Conservation (phyloP, 1,284 basidiomycete genomes). For the Cystobasidium slooffiae region DNA sequence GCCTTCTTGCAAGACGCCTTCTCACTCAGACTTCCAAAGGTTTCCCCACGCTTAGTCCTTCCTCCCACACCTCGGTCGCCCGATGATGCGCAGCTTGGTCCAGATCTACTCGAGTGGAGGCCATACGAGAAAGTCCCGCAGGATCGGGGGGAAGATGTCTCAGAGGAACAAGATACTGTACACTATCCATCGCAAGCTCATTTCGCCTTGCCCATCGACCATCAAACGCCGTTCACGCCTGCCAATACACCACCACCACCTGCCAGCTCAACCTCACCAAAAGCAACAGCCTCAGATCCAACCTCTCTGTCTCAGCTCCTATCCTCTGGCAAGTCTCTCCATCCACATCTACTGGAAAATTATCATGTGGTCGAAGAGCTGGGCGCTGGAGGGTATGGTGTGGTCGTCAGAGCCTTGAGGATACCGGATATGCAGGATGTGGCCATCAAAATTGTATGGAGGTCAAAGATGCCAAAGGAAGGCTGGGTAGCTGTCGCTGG, state of each 20-base stretch:
- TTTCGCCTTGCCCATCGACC: not conserved
- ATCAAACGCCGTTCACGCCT: not conserved
- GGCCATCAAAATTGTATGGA: conserved; percentile 91
- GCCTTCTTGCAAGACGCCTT: not conserved
- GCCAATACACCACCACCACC: not conserved
- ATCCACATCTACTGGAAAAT: conserved; percentile 65
- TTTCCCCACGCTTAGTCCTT: not conserved
- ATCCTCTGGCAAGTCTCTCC: not conserved
- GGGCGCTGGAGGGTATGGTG: conserved; percentile 88
- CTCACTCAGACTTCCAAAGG: conserved; percentile 10
- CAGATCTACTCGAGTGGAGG: not conserved
- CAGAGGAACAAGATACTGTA: not conserved
- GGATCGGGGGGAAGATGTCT: not conserved
- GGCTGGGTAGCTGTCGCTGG: conserved; percentile 71
- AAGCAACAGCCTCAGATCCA: not conserved
- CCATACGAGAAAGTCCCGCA: not conserved
- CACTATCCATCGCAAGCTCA: too few species aligned
- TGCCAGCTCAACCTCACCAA: too few species aligned
- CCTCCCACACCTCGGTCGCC: conserved; percentile 32
- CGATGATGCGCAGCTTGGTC: not conserved
- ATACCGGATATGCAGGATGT: conserved; percentile 66
- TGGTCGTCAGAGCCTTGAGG: conserved; percentile 64
- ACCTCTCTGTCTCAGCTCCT: not conserved
- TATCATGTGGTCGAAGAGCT: conserved; percentile 74
- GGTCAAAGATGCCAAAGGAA: conserved; percentile 68